These are phyloP conservation scores for Eucalyptus guilfoylei DNA, from an alignment of 345 rosid genomes.

Conservation along the genomic window DNA sequence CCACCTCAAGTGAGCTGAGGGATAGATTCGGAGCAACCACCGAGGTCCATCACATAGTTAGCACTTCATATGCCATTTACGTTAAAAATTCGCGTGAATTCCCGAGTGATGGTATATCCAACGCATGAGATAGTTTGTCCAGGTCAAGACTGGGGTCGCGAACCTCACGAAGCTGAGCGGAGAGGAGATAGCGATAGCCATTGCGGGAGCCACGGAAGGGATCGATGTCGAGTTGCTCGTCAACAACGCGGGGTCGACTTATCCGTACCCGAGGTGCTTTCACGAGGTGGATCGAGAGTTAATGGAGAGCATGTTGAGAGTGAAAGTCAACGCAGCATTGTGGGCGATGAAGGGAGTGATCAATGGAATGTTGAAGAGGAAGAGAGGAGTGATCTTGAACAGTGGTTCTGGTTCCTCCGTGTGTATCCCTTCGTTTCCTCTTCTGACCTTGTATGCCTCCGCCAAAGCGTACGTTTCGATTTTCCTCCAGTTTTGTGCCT, in stretches of 20 bases:
- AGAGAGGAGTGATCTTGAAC: constrained; percentile 34
- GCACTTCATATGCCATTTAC: neutral
- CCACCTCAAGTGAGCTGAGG: constrained; percentile 1
- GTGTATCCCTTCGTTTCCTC: neutral
- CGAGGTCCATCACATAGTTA: neutral
- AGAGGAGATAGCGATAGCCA: neutral
- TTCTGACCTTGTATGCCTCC: constrained; percentile 23
- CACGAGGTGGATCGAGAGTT: constrained; percentile 26
- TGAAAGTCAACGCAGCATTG: constrained; percentile 20
- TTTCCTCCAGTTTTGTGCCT: no score
- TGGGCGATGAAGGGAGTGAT: constrained; percentile 26
- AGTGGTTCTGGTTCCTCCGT: constrained; percentile 28
- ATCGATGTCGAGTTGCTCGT: constrained; percentile 32
- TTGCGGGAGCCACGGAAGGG: constrained; percentile 9
- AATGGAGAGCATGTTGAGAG: constrained; percentile 18
- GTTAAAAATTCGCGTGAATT: no score
- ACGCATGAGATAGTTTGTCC: neutral
- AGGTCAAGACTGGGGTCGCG: neutral
- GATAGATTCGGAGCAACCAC: neutral
- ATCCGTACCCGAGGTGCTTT: constrained; percentile 8
- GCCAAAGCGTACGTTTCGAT: constrained; percentile 27
- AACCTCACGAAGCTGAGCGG: constrained; percentile 13
- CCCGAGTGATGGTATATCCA: neutral
- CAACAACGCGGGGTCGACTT: constrained; percentile 21
- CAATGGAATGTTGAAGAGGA: constrained; percentile 25